Evolutionary conservation across 805 yeast genomes (phyloP), one percentile per base, ranked within the genome.

Genomic region (Yamadazyma ubonensis): DNA sequence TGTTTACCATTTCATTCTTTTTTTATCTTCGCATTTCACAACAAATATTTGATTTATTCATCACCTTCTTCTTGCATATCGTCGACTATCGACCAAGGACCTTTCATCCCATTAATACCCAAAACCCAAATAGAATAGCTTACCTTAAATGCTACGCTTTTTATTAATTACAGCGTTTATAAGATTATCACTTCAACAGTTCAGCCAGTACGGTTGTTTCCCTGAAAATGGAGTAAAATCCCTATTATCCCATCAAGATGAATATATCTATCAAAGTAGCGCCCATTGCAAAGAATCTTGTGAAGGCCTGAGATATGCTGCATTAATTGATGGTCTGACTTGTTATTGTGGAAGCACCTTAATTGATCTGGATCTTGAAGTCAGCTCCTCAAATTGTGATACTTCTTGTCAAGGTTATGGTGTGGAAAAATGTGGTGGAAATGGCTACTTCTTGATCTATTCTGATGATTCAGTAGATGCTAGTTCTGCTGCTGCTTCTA

Each of bases 211-310:
- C 6, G 65, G 65, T 11, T 60, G 65, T 45, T 60, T 39, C 42
- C 38, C 48, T 22, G 29, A 51, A 52, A 47, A 69, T 19, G 36
- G 57, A n/a, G 48, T 73, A 3, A 61, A 32, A 30, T 44, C 54
- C 2, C 36, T 36, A 57, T 75, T 66, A 50, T 36, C 55, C n/a
- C 55, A 51, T 40, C 57, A 65, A 44, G 86, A 83, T 21, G 51
- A 69, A 2, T 76, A 75, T 56, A 62, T 58, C 1, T 83, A 64
- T 55, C 90, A 85, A 61, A 72, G 88, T 6, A 73, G 79, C 12
- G 65, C 73, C 6, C 64, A 76, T 53, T 83, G 93, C 58, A 64
- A 69, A 42, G 48, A 52, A 6, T 64, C 67, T 45, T 83, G 96
- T 61, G 40, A 54, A 38, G 73, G 73, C 6, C 65, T 60, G 17